Evolutionary conservation across 768 basidiomycete genomes (phyloP).

Genomic region (Trametopsis cervina): DNA sequence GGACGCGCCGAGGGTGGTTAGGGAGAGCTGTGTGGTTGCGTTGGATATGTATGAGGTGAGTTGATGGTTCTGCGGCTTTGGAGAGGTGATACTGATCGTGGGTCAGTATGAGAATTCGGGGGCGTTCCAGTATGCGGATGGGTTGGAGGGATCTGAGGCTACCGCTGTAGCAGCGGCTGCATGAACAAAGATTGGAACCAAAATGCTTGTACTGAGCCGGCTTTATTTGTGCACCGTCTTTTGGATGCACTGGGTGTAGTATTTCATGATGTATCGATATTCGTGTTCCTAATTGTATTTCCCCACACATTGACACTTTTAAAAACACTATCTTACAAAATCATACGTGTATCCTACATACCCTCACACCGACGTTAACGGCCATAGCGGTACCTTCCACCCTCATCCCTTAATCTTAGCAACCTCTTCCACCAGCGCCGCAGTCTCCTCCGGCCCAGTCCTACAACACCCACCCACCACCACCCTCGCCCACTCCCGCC

Average conservation of each 20-base stretch:
- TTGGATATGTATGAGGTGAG: conserved; percentile 95
- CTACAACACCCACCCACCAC: conserved; percentile 70
- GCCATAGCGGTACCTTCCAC: no score
- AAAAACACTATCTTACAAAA: no score
- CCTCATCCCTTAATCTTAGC: no score
- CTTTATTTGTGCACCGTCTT: no score
- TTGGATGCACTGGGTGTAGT: neutral
- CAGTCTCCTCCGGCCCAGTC: conserved; percentile 47
- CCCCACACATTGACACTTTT: no score
- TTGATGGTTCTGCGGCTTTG: conserved; percentile 1
- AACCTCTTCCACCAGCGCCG: conserved; percentile 19
- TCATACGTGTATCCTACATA: no score
- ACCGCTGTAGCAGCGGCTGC: conserved; percentile 16
- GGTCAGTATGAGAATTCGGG: conserved; percentile 71
- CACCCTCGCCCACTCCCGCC: conserved; percentile 30
- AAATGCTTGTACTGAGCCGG: no score
- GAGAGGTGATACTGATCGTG: neutral
- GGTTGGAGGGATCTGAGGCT: conserved; percentile 25
- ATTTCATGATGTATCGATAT: neutral
- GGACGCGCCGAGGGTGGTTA: conserved; percentile 83
- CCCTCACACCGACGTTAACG: no score
- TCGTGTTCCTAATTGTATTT: neutral
- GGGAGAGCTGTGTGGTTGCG: conserved; percentile 94
- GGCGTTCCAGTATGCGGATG: conserved; percentile 74
- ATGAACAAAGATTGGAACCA: conserved; percentile 15